phyloP scores from a whole-genome alignment of 1,139 yeast species.

The Candida glucosophila region DNA sequence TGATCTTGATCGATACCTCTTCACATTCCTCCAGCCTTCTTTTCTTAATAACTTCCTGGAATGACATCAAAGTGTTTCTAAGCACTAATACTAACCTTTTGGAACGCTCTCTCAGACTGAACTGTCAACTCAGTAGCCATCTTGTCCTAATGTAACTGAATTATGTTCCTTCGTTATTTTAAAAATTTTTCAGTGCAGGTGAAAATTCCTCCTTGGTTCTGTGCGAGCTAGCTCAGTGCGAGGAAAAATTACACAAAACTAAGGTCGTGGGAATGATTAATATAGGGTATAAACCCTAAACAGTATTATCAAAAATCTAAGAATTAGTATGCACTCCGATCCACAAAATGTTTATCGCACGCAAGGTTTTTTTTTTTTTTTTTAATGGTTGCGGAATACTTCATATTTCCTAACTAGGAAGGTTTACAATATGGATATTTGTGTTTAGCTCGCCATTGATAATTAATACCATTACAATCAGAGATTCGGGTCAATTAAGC shows the following conservation, averaged over 20 bases:
- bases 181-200: conserved; percentile 7
- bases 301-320: not conserved
- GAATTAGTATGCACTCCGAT: not conserved
- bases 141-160: conserved; percentile 20
- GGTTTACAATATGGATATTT: no score
- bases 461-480: no score
- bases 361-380: no score
- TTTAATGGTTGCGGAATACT: no score
- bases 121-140: conserved; percentile 99
- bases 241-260: conserved; percentile 5
- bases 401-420: no score
- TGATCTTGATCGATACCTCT: not conserved
- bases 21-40: not conserved
- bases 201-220: conserved; percentile 5
- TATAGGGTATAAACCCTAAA: not conserved
- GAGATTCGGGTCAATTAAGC: no score
- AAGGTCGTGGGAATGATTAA: not conserved
- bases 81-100: conserved; percentile 67
- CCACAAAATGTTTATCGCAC: no score
- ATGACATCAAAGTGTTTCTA: not conserved
- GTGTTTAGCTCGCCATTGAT: no score
- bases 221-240: conserved; percentile 1
- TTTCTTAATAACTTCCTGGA: not conserved
- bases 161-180: conserved; percentile 2
- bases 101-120: conserved; percentile 99